Conservation (phyloP, 1,284 basidiomycete species). For the Naganishia sp. region DNA sequence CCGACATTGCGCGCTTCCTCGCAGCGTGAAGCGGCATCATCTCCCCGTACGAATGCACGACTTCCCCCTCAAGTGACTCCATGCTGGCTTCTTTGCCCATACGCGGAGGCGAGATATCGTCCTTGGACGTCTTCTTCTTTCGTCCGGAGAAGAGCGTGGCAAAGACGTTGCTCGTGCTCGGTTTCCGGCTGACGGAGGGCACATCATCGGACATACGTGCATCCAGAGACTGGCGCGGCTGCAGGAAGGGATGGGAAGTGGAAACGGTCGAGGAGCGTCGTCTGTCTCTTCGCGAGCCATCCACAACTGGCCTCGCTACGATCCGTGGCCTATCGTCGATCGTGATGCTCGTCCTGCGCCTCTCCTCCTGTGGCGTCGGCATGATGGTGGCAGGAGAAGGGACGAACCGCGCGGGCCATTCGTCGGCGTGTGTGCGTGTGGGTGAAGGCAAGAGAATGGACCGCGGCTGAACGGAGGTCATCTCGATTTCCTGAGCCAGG, state of each 20-base stretch:
- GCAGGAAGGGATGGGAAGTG: background rate
- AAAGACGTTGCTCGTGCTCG: constrained; percentile 14
- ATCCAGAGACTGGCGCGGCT: no score
- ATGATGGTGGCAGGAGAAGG: no score
- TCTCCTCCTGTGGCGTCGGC: background rate
- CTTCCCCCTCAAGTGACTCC: constrained; percentile 19
- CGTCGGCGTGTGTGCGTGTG: constrained; percentile 1
- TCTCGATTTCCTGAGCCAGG: background rate
- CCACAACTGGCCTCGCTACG: constrained; percentile 13
- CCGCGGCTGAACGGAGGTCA: constrained; percentile 15
- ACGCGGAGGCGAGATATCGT: background rate
- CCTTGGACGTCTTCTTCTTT: constrained; percentile 14
- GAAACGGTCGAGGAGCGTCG: constrained; percentile 11
- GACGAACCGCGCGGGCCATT: background rate
- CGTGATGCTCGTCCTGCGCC: constrained; percentile 18
- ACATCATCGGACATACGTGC: background rate
- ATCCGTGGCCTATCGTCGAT: constrained; percentile 26
- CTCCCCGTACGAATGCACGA: background rate
- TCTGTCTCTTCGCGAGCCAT: constrained; percentile 5
- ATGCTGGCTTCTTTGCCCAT: background rate
- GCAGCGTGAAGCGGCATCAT: constrained; percentile 4
- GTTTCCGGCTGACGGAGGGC: background rate
- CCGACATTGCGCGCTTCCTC: constrained; percentile 10
- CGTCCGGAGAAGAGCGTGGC: constrained; percentile 5
- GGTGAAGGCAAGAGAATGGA: constrained; percentile 20